Base-by-base conservation (phyloP, 495 filamentous ascomycete species). In the Penicillium flavigenum region DNA sequence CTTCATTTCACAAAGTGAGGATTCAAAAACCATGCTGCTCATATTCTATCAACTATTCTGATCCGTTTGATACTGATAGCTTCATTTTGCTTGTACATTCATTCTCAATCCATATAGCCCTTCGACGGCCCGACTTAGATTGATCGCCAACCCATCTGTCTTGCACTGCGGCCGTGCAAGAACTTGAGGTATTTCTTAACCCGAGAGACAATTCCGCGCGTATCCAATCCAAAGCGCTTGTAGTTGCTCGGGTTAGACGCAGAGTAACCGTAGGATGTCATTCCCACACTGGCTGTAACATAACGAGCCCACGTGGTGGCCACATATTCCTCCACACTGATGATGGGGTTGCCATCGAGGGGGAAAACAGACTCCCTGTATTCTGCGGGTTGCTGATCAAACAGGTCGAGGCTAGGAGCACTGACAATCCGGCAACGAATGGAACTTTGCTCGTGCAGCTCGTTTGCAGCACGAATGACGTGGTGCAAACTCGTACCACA, bases 401-500 rank as follows among this genome's bases (percentile, higher is more conserved):
- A 68, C 11, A 48, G 56, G 1, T 60, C 55, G n/a, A 64, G 47
- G 26, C 29, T 31, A 52, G 38, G 44, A 46, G 24, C 4, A 36
- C 51, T 57, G 11, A 65, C 63, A n/a, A 62, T 48, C 11, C 63
- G 63, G 34, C 52, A 54, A 12, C 9, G 16, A 46, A 61, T 54
- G 2, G 44, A 53, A 4, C 8, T 7, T 24, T 45, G 26, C 8
- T 27, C 39, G 4, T 49, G 41, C 9, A 26, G n/a, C 20, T 31
- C 7, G 12, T 54, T 43, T 22, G 63, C 62, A 5, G 67, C 58
- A 26, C 59, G 41, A 38, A 74, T 58, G 29, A 9, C 2, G 65
- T 67, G 47, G 72, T 47, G 51, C 39, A 76, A 52, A 42, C 72
- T 69, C 1, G 68, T 64, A 27, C 74, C 74, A 29, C 67, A 64